Base-by-base conservation (phyloP, 2,329 filamentous ascomycete genomes). In the Diaporthe batatas region DNA sequence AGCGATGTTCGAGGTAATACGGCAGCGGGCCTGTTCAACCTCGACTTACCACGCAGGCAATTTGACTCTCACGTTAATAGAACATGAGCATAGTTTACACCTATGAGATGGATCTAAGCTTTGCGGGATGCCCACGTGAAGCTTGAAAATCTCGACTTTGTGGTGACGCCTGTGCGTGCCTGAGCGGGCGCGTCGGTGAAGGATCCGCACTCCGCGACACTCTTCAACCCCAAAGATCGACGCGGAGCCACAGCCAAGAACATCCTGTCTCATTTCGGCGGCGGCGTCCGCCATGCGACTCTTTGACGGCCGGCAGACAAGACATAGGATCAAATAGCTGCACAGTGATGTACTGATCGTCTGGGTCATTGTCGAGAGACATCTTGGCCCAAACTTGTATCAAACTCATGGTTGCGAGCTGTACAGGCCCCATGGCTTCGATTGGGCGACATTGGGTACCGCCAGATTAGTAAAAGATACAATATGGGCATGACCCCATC, bases 141-240 rank as follows among this genome's bases (percentile, higher is more conserved):
- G 32, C 42, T 53, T 32, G 32, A 16, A 53, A 23, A 67, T 53
- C 47, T 53, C 29, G 16, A 39, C 3, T 53, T 29, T 11, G 3
- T 23, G 6, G 7, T 16, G 29, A 2, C 12, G 3, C 49, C 29
- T 65, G 32, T 25, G 29, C n/a, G 7, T 39, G 29, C n/a, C 6
- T 11, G 44, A 39, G 44, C 29, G 32, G 47, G 32, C 53, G 21
- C 32, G 12, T 53, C 44, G 47, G 62, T 67, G 62, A 53, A 8
- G 62, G 62, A 67, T 67, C 62, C 62, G 47, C 62, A 10, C 36
- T 67, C 62, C 32, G 62, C 62, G 62, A 67, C 62, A 67, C 32
- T 3, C 47, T 14, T 3, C 62, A 65, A 65, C 47, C 62, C 62
- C 32, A 67, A 53, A 67, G 62, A 67, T 67, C 62, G 62, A 67